phyloP scores from a whole-genome alignment of 2,329 filamentous ascomycete species.

The Fusarium sarcochroum region DNA sequence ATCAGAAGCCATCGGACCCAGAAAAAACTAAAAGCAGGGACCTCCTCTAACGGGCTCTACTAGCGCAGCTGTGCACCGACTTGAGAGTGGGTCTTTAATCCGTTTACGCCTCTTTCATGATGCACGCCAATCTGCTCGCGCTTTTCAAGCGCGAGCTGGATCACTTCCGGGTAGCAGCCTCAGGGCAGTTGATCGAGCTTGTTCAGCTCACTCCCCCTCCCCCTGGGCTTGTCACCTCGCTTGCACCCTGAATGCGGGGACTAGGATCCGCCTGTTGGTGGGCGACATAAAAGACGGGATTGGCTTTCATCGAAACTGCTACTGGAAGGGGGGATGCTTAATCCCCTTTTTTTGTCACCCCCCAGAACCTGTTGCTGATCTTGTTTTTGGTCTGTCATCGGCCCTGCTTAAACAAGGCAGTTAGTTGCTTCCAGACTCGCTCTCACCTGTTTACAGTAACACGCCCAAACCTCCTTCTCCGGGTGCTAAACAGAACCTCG shows the following conservation, averaged over 20 bases:
- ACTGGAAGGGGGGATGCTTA: too few species aligned
- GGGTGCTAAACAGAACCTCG: background rate
- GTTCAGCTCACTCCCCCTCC: constrained; percentile 8
- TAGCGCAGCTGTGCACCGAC: constrained; percentile 9
- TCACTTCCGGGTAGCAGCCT: background rate
- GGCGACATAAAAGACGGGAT: too few species aligned
- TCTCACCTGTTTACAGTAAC: background rate
- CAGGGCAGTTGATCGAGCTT: background rate
- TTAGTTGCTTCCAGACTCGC: constrained; percentile 17
- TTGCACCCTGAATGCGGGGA: constrained; percentile 33
- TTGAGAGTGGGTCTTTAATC: background rate
- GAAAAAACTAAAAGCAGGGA: constrained; percentile 45
- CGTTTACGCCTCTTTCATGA: background rate
- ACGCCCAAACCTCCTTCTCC: background rate
- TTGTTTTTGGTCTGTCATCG: constrained; percentile 56
- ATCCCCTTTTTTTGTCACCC: constrained; percentile 24
- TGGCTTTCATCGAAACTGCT: too few species aligned
- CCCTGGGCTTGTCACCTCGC: constrained; percentile 8
- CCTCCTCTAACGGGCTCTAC: constrained; percentile 39
- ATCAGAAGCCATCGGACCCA: constrained; percentile 51
- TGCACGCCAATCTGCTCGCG: constrained; percentile 1
- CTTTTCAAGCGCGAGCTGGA: background rate
- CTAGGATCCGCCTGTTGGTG: background rate
- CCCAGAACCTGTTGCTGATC: constrained; percentile 44
- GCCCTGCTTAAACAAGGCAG: constrained; percentile 16